These are phyloP conservation scores for Bombardia bombarda DNA, from an alignment of 495 filamentous ascomycete species.

Conservation along the genomic window DNA sequence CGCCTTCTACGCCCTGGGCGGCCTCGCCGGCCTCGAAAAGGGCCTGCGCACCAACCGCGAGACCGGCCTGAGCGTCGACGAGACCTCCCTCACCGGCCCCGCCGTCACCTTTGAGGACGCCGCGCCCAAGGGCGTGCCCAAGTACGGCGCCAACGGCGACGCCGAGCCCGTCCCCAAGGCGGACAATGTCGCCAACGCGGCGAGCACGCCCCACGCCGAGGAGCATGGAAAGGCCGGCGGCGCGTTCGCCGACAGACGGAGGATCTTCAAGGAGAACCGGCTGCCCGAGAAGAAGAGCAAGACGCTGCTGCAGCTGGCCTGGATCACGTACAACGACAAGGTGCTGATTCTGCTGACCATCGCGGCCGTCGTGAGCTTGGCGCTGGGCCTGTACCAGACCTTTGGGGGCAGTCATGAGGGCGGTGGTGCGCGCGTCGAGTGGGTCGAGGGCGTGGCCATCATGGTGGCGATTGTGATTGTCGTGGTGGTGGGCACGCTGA, in stretches of 20 bases:
- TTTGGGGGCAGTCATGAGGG: constrained; percentile 39
- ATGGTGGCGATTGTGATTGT: constrained; percentile 70
- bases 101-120: constrained; percentile 51
- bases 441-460: constrained; percentile 77
- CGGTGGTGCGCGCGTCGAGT: constrained; percentile 52
- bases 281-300: constrained; percentile 70
- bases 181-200: constrained; percentile 7
- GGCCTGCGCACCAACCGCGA: constrained; percentile 58
- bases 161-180: constrained; percentile 11
- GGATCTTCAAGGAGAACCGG: constrained; percentile 61
- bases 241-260: constrained; percentile 54
- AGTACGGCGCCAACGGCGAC: constrained; percentile 21
- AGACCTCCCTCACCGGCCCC: constrained; percentile 48
- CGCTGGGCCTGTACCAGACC: constrained; percentile 68
- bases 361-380: constrained; percentile 64
- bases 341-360: constrained; percentile 67
- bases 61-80: constrained; percentile 59
- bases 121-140: constrained; percentile 24
- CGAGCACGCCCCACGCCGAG: constrained; percentile 2
- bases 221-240: constrained; percentile 10
- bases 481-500: constrained; percentile 62
- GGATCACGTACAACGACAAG: constrained; percentile 83
- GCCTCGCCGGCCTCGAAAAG: constrained; percentile 56
- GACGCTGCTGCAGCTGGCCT: constrained; percentile 62
- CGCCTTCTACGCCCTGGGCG: constrained; percentile 61